A percentile compares a stretch with the other conserved stretches of the same genome.
Evolutionary conservation across 1,284 basidiomycete genomes (phyloP).

Genomic region (Pseudozyma flocculosa): DNA sequence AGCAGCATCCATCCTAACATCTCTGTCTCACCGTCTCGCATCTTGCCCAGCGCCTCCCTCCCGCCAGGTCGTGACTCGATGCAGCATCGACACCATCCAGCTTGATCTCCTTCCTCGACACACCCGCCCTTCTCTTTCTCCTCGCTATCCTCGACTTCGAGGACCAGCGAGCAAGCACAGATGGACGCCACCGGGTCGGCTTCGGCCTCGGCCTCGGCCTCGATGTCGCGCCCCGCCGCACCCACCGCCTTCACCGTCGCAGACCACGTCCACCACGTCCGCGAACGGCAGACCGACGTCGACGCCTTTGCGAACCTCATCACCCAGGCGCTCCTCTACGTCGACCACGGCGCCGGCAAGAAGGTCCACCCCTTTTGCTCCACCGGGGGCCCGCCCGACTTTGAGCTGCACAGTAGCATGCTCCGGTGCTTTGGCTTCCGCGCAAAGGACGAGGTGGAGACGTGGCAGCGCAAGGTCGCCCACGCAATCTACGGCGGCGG

Average conservation of each 20-base stretch:
- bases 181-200: too few relatives aligned
- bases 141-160: too few relatives aligned
- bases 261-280: conserved; percentile 12
- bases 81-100: too few relatives aligned
- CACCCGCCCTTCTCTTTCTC: too few relatives aligned
- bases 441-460: conserved; percentile 20
- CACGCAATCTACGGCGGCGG: conserved; percentile 20
- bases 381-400: conserved; percentile 26
- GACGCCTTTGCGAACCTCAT: conserved; percentile 28
- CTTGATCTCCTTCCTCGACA: too few relatives aligned
- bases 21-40: too few relatives aligned
- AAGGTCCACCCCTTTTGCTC: conserved; percentile 25
- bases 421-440: conserved; percentile 41
- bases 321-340: conserved; percentile 22
- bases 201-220: not conserved
- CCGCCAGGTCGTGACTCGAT: too few relatives aligned
- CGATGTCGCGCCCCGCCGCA: not conserved
- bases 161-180: too few relatives aligned
- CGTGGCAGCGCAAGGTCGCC: conserved; percentile 27
- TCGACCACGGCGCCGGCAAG: conserved; percentile 22
- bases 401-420: conserved; percentile 45
- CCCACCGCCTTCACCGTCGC: too few relatives aligned
- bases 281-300: conserved; percentile 16
- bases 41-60: too few relatives aligned
- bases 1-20: too few relatives aligned